Base-by-base conservation (phyloP, 352 stramenopile genomes). In the Globisporangium rhizosaccharum region DNA sequence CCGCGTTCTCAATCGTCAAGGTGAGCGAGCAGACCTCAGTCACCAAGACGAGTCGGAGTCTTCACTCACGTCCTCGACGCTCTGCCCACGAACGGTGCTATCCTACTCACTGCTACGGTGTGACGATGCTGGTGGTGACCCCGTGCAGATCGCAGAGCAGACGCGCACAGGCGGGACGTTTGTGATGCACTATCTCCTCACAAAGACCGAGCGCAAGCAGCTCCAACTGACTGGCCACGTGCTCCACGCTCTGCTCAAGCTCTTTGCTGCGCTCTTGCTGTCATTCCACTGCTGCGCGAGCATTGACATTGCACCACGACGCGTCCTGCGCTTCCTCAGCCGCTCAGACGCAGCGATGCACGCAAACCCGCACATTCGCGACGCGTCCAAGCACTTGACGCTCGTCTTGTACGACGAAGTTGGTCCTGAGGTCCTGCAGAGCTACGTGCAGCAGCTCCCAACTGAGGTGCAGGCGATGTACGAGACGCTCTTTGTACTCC, bases 281-380 rank as follows among this genome's bases (percentile, higher is more conserved):
- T 70, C 66, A 0, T 78, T 76, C 57, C 76, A 83, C 47, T 83
- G 76, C 57, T 83, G 73, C 39, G 70, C 73, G 54, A 70, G 45
- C 49, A 68, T 82, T 45, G 72, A 82, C 48, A 76, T 80, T n/a
- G 63, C 73, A 2, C 62, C 56, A 14, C 70, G 68, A 47, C 66
- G 72, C 0, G 65, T 86, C 28, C 49, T 83, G n/a, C 65, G 39
- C 17, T 71, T 79, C 8, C 50, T 86, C 14, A n/a, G 69, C 5
- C 36, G 30, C 10, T 61, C 46, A 26, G 66, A 80, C 25, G 63
- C 66, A 11, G 57, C 69, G 3, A 36, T 74, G 53, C 71, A 85
- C 36, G 64, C 68, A 14, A 79, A 74, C 45, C 63, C 69, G 9
- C 70, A 79, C 33, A 56, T 82, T 44, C 59, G 75, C 14, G 69